Base-by-base conservation (phyloP, 2,329 filamentous ascomycete species). In the Fusarium graminum region DNA sequence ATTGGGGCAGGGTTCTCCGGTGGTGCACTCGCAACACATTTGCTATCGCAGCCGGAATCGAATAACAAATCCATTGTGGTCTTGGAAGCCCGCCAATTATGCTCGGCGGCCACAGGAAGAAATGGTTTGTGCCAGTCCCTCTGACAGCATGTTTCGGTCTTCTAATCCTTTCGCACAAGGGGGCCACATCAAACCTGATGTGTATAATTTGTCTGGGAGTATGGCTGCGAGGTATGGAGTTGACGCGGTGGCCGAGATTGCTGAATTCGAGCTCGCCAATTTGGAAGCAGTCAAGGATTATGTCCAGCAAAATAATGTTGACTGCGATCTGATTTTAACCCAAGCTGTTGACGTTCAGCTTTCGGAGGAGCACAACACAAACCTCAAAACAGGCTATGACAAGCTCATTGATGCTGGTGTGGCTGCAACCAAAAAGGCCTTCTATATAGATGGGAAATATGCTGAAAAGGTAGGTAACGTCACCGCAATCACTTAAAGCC, bases 1-100 rank as follows among this genome's bases (percentile, higher is more conserved):
- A 77, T 85, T 10, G 83, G 82, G 1, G 78, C 80, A 14, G 83
- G 83, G 0, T 82, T 79, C 52, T 75, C 82, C 6, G 83, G 83
- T 4, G 77, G 79, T 1, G 76, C 78, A 2, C 77, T 80, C 6
- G 79, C 79, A 0, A 81, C 82, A 42, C 79, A 85, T 58, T 75
- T 78, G n/a, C 52, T 77, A 16, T 68, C 72, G 32, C 62, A 61
- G 1, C 2, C 47, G 14, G 53, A 61, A 1, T 57, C 56, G 5
- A 66, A 67, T 13, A 52, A 10, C 19, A 71, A 70, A 2, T 67
- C 60, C 2, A 74, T 80, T 13, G 65, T 74, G 0, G 58, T 79
- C 13, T 65, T 80, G 2, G 79, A 80, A 49, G 75, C 77, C 2
- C 67, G 78, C 1, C 53, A 76, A 29, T 65, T 75, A 2, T 80